Evolutionary conservation across 257 asterid species (phyloP).

Genomic region (Ajuga chamaepitys): DNA sequence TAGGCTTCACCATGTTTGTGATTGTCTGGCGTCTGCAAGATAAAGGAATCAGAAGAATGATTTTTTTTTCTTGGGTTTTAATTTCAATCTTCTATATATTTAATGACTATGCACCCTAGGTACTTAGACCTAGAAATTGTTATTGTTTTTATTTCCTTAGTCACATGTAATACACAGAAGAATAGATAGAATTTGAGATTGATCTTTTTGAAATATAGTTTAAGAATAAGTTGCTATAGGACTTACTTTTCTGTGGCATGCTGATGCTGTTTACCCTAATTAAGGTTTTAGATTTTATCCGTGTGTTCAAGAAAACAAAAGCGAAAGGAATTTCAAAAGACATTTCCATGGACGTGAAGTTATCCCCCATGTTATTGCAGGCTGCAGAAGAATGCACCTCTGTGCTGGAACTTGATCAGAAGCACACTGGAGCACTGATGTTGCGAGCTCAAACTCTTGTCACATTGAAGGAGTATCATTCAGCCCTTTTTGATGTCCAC

Average conservation of each 20-base stretch:
- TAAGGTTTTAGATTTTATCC: not conserved
- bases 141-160: not conserved
- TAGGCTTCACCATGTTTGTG: not conserved
- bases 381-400: conserved; percentile 98
- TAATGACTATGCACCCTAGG: not conserved
- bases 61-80: not conserved
- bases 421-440: conserved; percentile 96
- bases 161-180: not conserved
- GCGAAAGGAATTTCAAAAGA: not conserved
- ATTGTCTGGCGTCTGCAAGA: not conserved
- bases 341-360: not conserved
- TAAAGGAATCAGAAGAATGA: not conserved
- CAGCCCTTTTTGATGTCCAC: conserved; percentile 91
- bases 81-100: not conserved
- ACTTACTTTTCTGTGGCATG: not conserved
- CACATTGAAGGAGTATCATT: conserved; percentile 83
- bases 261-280: not conserved
- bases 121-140: not conserved
- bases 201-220: not conserved
- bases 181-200: too few relatives aligned
- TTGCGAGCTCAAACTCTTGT: conserved; percentile 94
- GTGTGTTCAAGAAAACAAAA: not conserved
- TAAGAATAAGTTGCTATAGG: not conserved
- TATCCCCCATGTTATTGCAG: conserved; percentile 32
- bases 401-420: conserved; percentile 84